Evolutionary conservation across 202 grass and related monocot species (phyloP), one percentile per base, ranked within the genome.

Genomic region (Panicum virgatum): DNA sequence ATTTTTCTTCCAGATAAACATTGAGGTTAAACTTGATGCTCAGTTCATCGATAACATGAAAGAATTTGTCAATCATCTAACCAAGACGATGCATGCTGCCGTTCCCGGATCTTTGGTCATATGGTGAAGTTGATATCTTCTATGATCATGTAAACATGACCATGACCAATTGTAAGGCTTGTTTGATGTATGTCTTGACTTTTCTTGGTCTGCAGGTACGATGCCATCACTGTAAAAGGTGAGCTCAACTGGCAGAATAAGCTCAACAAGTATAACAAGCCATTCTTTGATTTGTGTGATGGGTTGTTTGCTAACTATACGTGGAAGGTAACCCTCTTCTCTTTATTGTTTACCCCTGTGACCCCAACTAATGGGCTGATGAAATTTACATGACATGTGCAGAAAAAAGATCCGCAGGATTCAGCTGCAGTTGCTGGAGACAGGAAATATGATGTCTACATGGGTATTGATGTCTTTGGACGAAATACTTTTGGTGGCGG

Each of bases 381-480:
- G 63, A 69, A 56, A 82, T 78, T n/a, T 34, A 5, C 60, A 39
- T 83, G 19, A 44, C 44, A 87, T 60, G 78, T 62, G 70, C 75
- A 98, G 96, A 70, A 48, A 86, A 81, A 77, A 0, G 60, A 93
- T 71, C 92, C 88, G 52, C 56, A 86, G 80, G 34, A 86, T 77
- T 98, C 96, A 76, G 89, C 86, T 85, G 23, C 57, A 52, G 25
- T 82, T 84, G 92, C 92, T 80, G 96, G 90, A 12, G 34, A 90
- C 19, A 76, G 92, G 77, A 95, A 87, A 83, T 91, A 89, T 62
- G 96, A 98, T 83, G 88, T 95, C 42, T 98, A 98, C 82, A 95
- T 95, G 96, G 96, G 96, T 62, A 98, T 98, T 93, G 96, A 98
- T 84, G 87, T 98, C 83, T 98, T 95, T 56, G 96, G 96, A 61